Conservation (phyloP, 352 stramenopile genomes). For the Phytophthora palmivora region DNA sequence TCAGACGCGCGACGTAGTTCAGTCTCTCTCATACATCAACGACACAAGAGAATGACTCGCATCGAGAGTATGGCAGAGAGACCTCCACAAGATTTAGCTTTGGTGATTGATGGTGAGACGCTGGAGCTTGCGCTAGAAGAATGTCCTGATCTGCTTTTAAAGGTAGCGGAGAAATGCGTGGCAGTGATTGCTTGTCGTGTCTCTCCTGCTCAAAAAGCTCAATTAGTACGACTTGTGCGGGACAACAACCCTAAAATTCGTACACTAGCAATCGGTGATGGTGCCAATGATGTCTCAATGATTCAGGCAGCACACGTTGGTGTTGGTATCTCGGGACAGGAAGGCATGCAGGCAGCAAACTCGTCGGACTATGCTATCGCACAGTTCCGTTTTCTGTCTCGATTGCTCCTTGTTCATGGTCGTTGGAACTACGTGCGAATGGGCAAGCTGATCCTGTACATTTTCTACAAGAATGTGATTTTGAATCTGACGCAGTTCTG, state of each 20-base stretch:
- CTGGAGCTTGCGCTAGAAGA: conserved; percentile 80
- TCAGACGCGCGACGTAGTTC: conserved; percentile 23
- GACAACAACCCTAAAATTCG: conserved; percentile 84
- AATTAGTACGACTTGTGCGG: conserved; percentile 93
- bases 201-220: conserved; percentile 93
- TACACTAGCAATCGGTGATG: conserved; percentile 94
- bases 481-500: conserved; percentile 95
- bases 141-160: conserved; percentile 73
- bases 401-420: conserved; percentile 93
- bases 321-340: conserved; percentile 93
- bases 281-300: conserved; percentile 97
- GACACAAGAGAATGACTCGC: conserved; percentile 51
- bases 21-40: conserved; percentile 18
- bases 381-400: conserved; percentile 93
- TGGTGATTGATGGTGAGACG: conserved; percentile 87
- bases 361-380: conserved; percentile 95
- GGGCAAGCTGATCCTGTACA: conserved; percentile 93
- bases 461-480: conserved; percentile 97
- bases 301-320: conserved; percentile 94
- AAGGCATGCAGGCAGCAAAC: conserved; percentile 95
- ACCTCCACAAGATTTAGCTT: conserved; percentile 53
- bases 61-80: conserved; percentile 72
- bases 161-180: conserved; percentile 84
- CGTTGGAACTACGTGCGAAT: conserved; percentile 95
- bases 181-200: conserved; percentile 95